phyloP scores from a whole-genome alignment of 768 basidiomycete genomes.

The Tylopilus plumbeoviolaceoides region DNA sequence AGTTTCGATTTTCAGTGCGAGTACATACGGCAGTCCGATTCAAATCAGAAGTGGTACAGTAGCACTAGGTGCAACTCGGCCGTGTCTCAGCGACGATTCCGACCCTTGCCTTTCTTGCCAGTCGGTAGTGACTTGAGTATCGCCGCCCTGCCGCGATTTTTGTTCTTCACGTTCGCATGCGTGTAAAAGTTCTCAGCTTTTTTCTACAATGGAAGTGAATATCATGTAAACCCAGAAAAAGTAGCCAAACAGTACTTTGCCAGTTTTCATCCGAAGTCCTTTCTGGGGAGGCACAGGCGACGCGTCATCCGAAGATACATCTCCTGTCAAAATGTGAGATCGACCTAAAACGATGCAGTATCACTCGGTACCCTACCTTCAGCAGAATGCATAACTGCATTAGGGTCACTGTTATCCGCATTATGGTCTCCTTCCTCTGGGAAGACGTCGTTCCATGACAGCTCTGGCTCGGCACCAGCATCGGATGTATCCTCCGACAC shows the following conservation, averaged over 20 bases:
- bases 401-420: slow-evolving; percentile 13
- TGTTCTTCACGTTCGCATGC: slow-evolving; percentile 82
- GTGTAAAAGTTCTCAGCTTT: slow-evolving; percentile 90
- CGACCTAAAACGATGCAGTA: not conserved
- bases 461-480: slow-evolving; percentile 40
- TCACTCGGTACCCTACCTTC: slow-evolving; percentile 20
- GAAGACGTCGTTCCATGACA: slow-evolving; percentile 89
- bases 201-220: slow-evolving; percentile 46
- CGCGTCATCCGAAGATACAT: slow-evolving; percentile 32
- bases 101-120: slow-evolving; percentile 46
- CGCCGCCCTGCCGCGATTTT: slow-evolving; percentile 63
- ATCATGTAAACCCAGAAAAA: not conserved
- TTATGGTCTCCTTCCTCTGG: slow-evolving; percentile 41
- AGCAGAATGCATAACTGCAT: slow-evolving; percentile 6
- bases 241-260: slow-evolving; percentile 54
- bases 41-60: slow-evolving; percentile 10
- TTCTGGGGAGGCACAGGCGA: slow-evolving; percentile 41
- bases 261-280: slow-evolving; percentile 86
- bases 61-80: slow-evolving; percentile 7
- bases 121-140: slow-evolving; percentile 53
- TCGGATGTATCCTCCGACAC: slow-evolving; percentile 33
- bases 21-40: not conserved
- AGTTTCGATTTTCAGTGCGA: slow-evolving; percentile 9
- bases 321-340: slow-evolving; percentile 24
- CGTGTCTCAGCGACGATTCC: slow-evolving; percentile 32